These are phyloP conservation scores for Phytophthora pseudosyringae DNA, from an alignment of 352 stramenopile genomes.

Conservation along the genomic window DNA sequence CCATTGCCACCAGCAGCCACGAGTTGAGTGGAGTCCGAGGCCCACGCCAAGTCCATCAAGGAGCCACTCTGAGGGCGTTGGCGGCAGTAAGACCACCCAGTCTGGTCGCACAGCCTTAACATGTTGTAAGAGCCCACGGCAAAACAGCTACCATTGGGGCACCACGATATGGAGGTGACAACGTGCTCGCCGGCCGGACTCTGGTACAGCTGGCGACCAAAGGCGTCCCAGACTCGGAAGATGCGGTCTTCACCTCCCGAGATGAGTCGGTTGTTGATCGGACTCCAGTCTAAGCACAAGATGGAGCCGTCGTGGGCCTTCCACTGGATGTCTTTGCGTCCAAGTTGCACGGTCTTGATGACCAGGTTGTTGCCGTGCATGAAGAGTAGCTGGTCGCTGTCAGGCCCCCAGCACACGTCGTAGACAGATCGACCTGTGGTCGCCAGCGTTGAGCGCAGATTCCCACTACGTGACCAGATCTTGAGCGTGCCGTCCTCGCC, in stretches of 20 bases:
- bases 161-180: constrained; percentile 92
- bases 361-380: constrained; percentile 88
- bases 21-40: constrained; percentile 92
- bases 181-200: constrained; percentile 86
- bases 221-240: constrained; percentile 94
- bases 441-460: constrained; percentile 88
- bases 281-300: constrained; percentile 93
- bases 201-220: constrained; percentile 92
- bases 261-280: constrained; percentile 92
- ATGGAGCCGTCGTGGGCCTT: constrained; percentile 92
- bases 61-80: constrained; percentile 85
- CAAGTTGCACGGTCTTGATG: constrained; percentile 93
- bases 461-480: constrained; percentile 90
- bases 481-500: constrained; percentile 95
- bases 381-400: constrained; percentile 92
- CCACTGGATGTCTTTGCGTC: constrained; percentile 89
- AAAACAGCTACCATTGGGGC: constrained; percentile 91
- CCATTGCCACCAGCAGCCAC: constrained; percentile 88
- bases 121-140: constrained; percentile 93
- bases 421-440: constrained; percentile 87
- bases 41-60: constrained; percentile 90
- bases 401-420: constrained; percentile 90
- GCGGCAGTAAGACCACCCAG: constrained; percentile 91
- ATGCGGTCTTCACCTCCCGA: constrained; percentile 93
- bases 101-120: constrained; percentile 93